Conservation (phyloP, 345 rosid genomes). For the Turnera subulata region DNA sequence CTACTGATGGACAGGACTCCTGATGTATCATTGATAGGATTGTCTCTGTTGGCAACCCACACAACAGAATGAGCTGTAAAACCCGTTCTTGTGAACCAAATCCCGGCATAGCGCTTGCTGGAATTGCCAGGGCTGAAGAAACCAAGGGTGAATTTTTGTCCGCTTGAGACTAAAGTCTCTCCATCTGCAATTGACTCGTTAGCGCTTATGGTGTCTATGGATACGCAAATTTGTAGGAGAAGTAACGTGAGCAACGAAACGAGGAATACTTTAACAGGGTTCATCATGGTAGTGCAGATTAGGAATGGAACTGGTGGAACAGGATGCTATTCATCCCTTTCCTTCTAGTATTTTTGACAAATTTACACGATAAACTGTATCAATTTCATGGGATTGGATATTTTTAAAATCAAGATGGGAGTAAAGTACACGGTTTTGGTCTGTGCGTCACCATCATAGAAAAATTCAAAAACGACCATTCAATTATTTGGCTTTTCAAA, state of each 20-base stretch:
- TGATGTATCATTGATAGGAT: constrained; percentile 13
- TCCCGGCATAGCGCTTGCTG: not conserved
- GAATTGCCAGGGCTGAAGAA: constrained; percentile 16
- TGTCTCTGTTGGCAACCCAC: constrained; percentile 15
- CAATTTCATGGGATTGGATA: too few relatives aligned
- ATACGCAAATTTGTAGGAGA: not conserved
- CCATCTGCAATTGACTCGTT: constrained; percentile 1
- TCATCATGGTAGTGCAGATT: too few relatives aligned
- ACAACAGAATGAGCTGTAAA: constrained; percentile 1
- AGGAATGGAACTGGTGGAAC: too few relatives aligned
- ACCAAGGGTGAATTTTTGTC: not conserved
- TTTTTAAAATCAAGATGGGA: too few relatives aligned
- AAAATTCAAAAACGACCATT: too few relatives aligned
- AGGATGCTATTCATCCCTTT: too few relatives aligned
- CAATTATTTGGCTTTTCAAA: too few relatives aligned
- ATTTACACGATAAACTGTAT: too few relatives aligned
- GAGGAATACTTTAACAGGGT: not conserved
- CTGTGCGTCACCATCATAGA: too few relatives aligned
- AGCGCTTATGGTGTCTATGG: constrained; percentile 5
- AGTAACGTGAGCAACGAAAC: not conserved
- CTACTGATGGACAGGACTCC: not conserved
- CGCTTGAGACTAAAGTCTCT: constrained; percentile 1
- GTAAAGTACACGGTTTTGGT: too few relatives aligned
- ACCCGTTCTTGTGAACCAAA: not conserved
- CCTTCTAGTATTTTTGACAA: too few relatives aligned